Evolutionary conservation across 495 filamentous ascomycete species (phyloP).

Genomic region (Pseudoneurospora amorphoporcata): DNA sequence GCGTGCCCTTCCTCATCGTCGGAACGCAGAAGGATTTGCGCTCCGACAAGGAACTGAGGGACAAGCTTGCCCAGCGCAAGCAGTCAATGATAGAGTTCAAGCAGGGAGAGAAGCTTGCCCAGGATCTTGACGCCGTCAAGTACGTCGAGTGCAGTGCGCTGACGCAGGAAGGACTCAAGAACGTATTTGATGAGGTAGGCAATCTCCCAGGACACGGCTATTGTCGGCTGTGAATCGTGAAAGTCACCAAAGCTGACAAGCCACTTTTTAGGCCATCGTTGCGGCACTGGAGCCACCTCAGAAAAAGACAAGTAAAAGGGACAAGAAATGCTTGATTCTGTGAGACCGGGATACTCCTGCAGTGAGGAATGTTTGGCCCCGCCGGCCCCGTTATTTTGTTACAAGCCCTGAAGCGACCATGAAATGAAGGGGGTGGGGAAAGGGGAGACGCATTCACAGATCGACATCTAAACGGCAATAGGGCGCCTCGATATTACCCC

Average conservation of each 20-base stretch:
- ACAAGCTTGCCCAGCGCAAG: constrained; percentile 67
- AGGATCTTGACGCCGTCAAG: constrained; percentile 90
- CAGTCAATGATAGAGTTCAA: constrained; percentile 61
- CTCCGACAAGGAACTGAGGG: constrained; percentile 76
- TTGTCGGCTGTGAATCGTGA: neutral
- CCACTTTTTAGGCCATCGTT: constrained; percentile 61
- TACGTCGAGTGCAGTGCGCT: constrained; percentile 97
- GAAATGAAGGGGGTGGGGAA: neutral
- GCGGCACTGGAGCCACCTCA: constrained; percentile 78
- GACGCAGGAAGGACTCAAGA: constrained; percentile 97
- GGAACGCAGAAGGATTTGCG: constrained; percentile 95
- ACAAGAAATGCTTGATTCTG: constrained; percentile 41
- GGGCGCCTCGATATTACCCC: neutral
- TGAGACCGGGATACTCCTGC: constrained; percentile 18
- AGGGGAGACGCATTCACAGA: constrained; percentile 7
- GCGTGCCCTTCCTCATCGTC: constrained; percentile 95
- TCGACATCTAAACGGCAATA: neutral
- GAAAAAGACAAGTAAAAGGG: constrained; percentile 48
- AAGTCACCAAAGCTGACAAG: neutral
- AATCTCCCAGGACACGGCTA: constrained; percentile 1
- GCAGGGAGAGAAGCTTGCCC: constrained; percentile 84
- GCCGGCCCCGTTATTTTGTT: constrained; percentile 1
- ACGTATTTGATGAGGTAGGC: constrained; percentile 96
- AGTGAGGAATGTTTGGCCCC: constrained; percentile 3
- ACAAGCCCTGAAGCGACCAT: neutral